Base-by-base conservation (phyloP, 805 yeast genomes). In the Clavispora phyllophila region DNA sequence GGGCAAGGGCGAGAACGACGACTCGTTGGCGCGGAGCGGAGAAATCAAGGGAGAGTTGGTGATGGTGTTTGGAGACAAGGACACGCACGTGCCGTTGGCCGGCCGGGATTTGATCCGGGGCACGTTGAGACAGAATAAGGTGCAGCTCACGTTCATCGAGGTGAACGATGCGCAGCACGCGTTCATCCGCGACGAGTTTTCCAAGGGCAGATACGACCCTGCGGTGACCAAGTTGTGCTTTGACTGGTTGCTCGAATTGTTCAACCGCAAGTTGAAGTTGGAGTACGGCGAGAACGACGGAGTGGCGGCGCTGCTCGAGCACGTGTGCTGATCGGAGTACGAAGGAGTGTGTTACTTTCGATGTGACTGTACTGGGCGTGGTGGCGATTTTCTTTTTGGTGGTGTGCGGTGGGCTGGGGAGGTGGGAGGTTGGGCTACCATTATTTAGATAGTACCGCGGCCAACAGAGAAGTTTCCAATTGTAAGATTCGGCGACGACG, bases 181-280 rank as follows among this genome's bases (percentile, higher is more conserved):
- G 0, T 85, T 84, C 54, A 82, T 85, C 41, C 72, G 93, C 49
- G 95, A 85, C 58, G 93, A 84, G 56, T 63, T 70, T 46, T 81
- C 87, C 50, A 85, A 84, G 64, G 95, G 87, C n/a, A 70, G 93
- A 54, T 85, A 78, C 56, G 93, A 85, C 59, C 78, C 88, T n/a
- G 87, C 87, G 1, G 75, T 81, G 42, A 84, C 93, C 17, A 68
- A 72, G 49, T 68, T 79, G 24, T 82, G 91, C 56, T 65, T 81
- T 51, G 83, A 78, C 18, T 81, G 86, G 73, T 60, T 85, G 52
- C 69, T 73, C 40, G 93, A 86, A 55, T 69, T 84, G 58, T 86
- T 85, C 63, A 75, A 82, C 61, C 73, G 95, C 53, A 73, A 72
- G 51, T 71, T 86, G 62, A 78, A 75, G 61, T 68, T 78, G 29